Evolutionary conservation across 371 early-diverging fungal genomes (phyloP).

Genomic region (Rhizopus arrhizus): DNA sequence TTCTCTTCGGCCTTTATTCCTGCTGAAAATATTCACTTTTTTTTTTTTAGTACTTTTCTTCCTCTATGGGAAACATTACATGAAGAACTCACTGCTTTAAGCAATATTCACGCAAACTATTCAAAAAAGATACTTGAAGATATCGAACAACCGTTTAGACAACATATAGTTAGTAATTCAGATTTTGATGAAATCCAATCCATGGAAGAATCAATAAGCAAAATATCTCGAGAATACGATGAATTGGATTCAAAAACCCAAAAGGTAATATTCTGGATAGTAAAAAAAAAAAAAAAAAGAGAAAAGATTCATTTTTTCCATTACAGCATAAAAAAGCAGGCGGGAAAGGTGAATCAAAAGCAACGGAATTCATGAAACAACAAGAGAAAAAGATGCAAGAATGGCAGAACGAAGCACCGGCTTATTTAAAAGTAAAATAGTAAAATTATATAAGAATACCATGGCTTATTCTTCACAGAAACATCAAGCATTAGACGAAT

Average conservation of each 20-base stretch:
- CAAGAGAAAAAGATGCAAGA: slow-evolving; percentile 29
- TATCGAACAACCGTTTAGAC: slow-evolving; percentile 26
- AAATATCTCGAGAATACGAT: slow-evolving; percentile 12
- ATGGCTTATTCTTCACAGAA: slow-evolving; percentile 27
- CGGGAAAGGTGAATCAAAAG: slow-evolving; percentile 19
- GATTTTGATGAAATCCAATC: slow-evolving; percentile 14
- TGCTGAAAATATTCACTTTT: background rate
- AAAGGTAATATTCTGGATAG: background rate
- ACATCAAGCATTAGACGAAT: slow-evolving; percentile 53
- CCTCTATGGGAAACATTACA: slow-evolving; percentile 27
- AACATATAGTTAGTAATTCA: slow-evolving; percentile 8
- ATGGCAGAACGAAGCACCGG: slow-evolving; percentile 51
- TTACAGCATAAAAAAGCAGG: slow-evolving; percentile 24
- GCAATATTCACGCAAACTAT: slow-evolving; percentile 20
- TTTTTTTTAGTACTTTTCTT: slow-evolving; percentile 19
- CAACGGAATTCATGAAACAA: slow-evolving; percentile 31
- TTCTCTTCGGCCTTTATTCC: too few species aligned
- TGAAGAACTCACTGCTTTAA: slow-evolving; percentile 19
- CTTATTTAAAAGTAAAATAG: slow-evolving; percentile 42
- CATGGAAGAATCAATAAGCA: slow-evolving; percentile 9
- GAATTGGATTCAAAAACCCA: slow-evolving; percentile 18
- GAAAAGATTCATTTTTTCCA: slow-evolving; percentile 8
- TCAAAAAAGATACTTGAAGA: slow-evolving; percentile 18
- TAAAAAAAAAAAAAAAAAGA: slow-evolving; percentile 14
- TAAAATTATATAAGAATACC: too few species aligned